Evolutionary conservation across 441 rosid genomes (phyloP).

Genomic region (Populus hybrid): DNA sequence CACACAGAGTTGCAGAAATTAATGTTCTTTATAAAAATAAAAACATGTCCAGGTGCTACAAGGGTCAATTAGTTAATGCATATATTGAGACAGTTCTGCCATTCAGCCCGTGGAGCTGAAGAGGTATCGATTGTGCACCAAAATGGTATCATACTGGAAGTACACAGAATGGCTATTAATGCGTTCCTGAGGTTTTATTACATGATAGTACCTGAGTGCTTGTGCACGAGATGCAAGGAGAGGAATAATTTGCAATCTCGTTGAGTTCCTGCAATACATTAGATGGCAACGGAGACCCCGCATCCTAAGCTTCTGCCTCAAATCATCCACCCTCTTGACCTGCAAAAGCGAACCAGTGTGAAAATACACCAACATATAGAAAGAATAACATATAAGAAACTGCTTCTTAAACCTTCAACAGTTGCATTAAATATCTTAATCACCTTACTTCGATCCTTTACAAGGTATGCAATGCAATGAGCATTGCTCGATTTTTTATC

Average conservation of each 20-base stretch:
- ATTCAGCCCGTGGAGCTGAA: neutral
- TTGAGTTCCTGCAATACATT: too few species aligned
- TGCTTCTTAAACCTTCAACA: neutral
- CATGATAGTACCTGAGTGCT: too few species aligned
- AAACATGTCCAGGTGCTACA: neutral
- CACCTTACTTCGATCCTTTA: constrained; percentile 71
- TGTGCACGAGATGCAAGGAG: too few species aligned
- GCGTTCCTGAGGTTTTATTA: too few species aligned
- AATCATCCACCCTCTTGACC: too few species aligned
- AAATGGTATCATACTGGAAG: too few species aligned
- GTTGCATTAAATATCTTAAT: neutral
- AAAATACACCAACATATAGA: constrained; percentile 10
- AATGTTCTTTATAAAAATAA: neutral
- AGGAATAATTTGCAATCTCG: too few species aligned
- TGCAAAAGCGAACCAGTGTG: constrained; percentile 18
- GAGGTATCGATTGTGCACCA: too few species aligned
- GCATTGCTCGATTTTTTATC: constrained; percentile 59
- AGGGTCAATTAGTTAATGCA: neutral
- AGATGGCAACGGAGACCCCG: too few species aligned
- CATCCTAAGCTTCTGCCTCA: too few species aligned
- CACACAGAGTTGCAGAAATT: constrained; percentile 5
- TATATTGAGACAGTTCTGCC: neutral
- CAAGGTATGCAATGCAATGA: constrained; percentile 66
- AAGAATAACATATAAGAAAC: neutral
- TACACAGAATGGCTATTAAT: too few species aligned